Percentiles rank a stretch among this genome's conserved stretches.
Evolutionary conservation across 495 filamentous ascomycete species (phyloP).

Genomic region (Penicillium angulare): DNA sequence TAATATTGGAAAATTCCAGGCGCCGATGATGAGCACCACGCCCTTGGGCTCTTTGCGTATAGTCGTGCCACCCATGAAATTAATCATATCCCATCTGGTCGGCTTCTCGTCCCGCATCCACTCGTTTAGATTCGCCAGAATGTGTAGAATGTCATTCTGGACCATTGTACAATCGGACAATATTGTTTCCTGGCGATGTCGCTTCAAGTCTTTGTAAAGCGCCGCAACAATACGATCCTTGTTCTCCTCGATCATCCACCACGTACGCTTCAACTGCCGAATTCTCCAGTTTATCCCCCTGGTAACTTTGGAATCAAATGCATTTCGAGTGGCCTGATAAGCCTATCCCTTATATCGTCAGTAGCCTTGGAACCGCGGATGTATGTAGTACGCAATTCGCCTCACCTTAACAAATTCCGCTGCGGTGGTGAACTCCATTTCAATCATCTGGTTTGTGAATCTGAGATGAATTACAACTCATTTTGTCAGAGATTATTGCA

Average conservation of each 20-base stretch:
- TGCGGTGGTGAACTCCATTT: slow-evolving; percentile 20
- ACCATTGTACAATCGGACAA: slow-evolving; percentile 63
- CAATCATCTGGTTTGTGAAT: no score
- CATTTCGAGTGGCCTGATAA: slow-evolving; percentile 23
- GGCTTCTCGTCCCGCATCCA: slow-evolving; percentile 73
- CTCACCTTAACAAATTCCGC: slow-evolving; percentile 20
- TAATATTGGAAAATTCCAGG: slow-evolving; percentile 84
- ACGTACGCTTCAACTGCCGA: slow-evolving; percentile 51
- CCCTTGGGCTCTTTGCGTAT: slow-evolving; percentile 83
- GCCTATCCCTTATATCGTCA: slow-evolving; percentile 8
- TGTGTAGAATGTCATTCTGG: slow-evolving; percentile 69
- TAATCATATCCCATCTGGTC: slow-evolving; percentile 57
- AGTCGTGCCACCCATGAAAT: slow-evolving; percentile 59
- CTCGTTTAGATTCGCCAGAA: slow-evolving; percentile 65
- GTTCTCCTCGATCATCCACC: slow-evolving; percentile 64
- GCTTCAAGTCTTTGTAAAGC: slow-evolving; percentile 68
- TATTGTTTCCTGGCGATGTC: slow-evolving; percentile 62
- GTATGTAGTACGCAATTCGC: no score
- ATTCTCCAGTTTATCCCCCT: slow-evolving; percentile 40
- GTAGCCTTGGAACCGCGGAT: neutral
- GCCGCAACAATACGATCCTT: slow-evolving; percentile 61
- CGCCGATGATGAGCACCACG: slow-evolving; percentile 75
- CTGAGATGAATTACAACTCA: no score
- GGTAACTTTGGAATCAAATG: slow-evolving; percentile 34
- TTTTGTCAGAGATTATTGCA: no score